phyloP scores from a whole-genome alignment of 495 filamentous ascomycete genomes.

The Aspergillus olivimuriae region DNA sequence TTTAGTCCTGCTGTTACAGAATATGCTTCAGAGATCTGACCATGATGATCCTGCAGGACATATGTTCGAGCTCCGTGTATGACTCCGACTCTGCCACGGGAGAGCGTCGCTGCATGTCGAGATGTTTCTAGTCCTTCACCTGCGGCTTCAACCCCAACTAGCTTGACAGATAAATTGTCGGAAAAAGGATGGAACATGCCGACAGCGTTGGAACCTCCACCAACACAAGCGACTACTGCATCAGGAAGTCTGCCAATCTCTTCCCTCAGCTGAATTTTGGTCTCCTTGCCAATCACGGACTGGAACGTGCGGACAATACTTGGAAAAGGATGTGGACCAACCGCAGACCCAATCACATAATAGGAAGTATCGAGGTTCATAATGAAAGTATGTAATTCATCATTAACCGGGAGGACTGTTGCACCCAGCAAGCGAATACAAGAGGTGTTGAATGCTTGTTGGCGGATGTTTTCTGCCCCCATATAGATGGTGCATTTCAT shows the following conservation, averaged over 20 bases:
- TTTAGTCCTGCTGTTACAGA: neutral
- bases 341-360: slow-evolving; percentile 94
- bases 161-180: neutral
- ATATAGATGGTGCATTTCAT: slow-evolving; percentile 96
- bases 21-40: neutral
- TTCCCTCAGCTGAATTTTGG: slow-evolving; percentile 69
- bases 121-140: neutral
- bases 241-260: slow-evolving; percentile 57
- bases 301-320: slow-evolving; percentile 97
- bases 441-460: slow-evolving; percentile 94
- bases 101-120: neutral
- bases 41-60: neutral
- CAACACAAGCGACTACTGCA: slow-evolving; percentile 19
- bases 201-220: neutral
- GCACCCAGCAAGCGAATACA: slow-evolving; percentile 91
- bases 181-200: neutral
- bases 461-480: slow-evolving; percentile 93
- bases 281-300: slow-evolving; percentile 85
- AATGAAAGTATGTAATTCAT: slow-evolving; percentile 87
- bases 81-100: neutral
- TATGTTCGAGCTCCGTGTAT: neutral
- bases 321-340: slow-evolving; percentile 93
- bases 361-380: slow-evolving; percentile 84
- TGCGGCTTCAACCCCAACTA: neutral
- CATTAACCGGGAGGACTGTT: slow-evolving; percentile 85